Conservation (phyloP, 768 basidiomycete species). For the Gelatoporia subvermispora region DNA sequence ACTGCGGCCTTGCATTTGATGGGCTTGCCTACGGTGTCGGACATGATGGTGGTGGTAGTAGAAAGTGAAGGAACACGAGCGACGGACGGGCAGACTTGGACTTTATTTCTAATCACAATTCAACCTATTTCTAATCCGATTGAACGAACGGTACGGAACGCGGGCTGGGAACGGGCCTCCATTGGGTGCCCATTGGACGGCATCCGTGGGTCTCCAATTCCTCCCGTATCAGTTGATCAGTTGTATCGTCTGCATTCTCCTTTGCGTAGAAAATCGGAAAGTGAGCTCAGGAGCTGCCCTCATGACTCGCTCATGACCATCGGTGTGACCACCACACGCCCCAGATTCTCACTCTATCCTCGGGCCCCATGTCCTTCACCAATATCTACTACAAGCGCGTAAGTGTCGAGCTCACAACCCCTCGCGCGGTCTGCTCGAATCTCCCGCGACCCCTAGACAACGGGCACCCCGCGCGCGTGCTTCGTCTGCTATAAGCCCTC, state of each 20-base stretch:
- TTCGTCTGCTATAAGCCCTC: conserved; percentile 79
- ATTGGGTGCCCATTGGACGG: too few species aligned
- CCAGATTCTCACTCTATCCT: conserved; percentile 9
- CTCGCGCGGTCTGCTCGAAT: conserved; percentile 6
- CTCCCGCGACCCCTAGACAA: conserved; percentile 44
- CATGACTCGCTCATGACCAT: conserved; percentile 1
- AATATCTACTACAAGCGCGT: conserved; percentile 92
- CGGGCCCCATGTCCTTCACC: conserved; percentile 55
- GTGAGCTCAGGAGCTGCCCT: conserved; percentile 2
- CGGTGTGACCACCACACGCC: background rate
- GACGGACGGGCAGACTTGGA: conserved; percentile 6
- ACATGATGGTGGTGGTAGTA: conserved; percentile 51
- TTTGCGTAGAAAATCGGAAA: background rate
- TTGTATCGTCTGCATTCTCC: conserved; percentile 5
- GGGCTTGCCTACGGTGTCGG: conserved; percentile 66
- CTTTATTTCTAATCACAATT: too few species aligned
- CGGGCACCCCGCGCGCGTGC: conserved; percentile 74
- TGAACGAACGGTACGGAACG: background rate
- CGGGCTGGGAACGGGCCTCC: conserved; percentile 2
- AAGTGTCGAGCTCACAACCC: conserved; percentile 22
- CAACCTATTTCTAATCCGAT: background rate
- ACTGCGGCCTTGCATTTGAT: conserved; percentile 91
- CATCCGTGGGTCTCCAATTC: conserved; percentile 12
- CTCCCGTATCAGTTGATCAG: conserved; percentile 19
- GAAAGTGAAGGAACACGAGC: conserved; percentile 19